Evolutionary conservation across 139 green algal species (phyloP).

Genomic region (Eudorina sp.): DNA sequence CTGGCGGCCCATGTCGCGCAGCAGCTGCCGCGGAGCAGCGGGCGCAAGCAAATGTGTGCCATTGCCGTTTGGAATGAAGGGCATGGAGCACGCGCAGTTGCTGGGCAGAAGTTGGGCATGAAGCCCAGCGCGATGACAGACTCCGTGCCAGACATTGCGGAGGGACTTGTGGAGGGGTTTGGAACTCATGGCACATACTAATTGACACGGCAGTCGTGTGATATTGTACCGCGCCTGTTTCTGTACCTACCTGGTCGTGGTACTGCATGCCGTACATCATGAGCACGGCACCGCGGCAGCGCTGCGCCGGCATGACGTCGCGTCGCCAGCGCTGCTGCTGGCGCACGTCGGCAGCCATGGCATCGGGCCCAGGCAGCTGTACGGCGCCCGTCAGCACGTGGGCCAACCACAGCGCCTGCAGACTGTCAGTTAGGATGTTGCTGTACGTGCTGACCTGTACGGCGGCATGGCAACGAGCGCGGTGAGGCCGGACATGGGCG

Average conservation of each 20-base stretch:
- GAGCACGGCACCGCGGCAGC: constrained; percentile 22
- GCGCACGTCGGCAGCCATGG: constrained; percentile 46
- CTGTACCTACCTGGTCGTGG: constrained; percentile 42
- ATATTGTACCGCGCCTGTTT: too few species aligned
- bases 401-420: constrained; percentile 56
- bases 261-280: constrained; percentile 51
- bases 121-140: too few species aligned
- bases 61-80: too few species aligned
- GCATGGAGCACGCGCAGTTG: too few species aligned
- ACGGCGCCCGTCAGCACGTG: constrained; percentile 11
- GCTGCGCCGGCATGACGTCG: constrained; percentile 31
- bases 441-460: constrained; percentile 42
- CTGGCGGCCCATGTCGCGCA: neutral
- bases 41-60: too few species aligned
- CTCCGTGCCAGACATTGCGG: too few species aligned
- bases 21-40: constrained; percentile 25
- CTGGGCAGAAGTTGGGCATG: too few species aligned
- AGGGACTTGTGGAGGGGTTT: too few species aligned
- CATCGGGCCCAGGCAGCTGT: neutral
- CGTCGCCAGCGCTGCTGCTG: constrained; percentile 42
- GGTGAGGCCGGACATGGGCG: too few species aligned
- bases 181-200: too few species aligned
- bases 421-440: constrained; percentile 41
- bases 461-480: too few species aligned
- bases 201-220: too few species aligned